A percentile compares a stretch with the other conserved stretches of the same genome.
Evolutionary conservation across 2,329 filamentous ascomycete genomes (phyloP).

Genomic region (Calonectria fujianensis): DNA sequence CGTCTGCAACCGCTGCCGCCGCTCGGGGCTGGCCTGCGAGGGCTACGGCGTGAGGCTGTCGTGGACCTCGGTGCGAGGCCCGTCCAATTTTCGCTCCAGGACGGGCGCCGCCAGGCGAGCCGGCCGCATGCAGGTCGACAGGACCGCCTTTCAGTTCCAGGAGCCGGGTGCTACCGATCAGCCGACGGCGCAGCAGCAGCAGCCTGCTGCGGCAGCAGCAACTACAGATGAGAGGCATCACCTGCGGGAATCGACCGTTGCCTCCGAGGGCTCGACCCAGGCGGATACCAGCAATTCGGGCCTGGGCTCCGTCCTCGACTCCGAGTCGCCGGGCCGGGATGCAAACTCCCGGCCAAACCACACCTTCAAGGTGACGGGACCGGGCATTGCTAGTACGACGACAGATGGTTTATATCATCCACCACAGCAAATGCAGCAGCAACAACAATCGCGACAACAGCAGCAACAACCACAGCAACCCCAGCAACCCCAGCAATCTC

Average conservation of each 20-base stretch:
- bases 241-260: conserved; percentile 24
- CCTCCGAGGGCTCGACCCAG: conserved; percentile 21
- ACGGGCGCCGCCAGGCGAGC: conserved; percentile 35
- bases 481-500: background rate
- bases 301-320: conserved; percentile 2
- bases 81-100: conserved; percentile 44
- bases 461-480: background rate
- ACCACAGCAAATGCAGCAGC: conserved; percentile 27
- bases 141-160: conserved; percentile 22
- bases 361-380: conserved; percentile 47
- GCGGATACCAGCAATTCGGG: background rate
- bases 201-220: background rate
- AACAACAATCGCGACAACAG: background rate
- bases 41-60: conserved; percentile 52
- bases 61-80: conserved; percentile 52
- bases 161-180: conserved; percentile 21
- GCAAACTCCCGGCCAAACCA: conserved; percentile 46
- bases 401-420: conserved; percentile 26
- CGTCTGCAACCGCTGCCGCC: conserved; percentile 47
- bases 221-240: conserved; percentile 13
- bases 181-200: conserved; percentile 13
- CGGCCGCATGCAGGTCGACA: conserved; percentile 29
- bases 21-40: conserved; percentile 47
- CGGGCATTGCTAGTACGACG: conserved; percentile 39
- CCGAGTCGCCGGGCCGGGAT: conserved; percentile 35